Evolutionary conservation across 2,329 filamentous ascomycete genomes (phyloP), one percentile per base, ranked within the genome.

Genomic region (Herpotrichia juniperi): DNA sequence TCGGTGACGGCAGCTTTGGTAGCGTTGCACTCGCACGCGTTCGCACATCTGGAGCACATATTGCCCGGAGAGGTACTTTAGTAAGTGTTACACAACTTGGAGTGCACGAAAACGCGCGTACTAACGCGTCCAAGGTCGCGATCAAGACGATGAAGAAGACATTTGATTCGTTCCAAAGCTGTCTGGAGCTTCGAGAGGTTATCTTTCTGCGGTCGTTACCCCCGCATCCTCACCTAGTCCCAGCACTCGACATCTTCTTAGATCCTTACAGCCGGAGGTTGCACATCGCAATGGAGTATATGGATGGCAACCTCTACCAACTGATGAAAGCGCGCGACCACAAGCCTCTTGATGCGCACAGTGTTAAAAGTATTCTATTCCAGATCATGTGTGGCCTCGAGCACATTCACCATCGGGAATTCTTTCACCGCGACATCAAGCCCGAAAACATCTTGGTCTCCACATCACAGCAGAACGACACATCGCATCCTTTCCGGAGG

Each of bases 91-190:
- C 42, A 45, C 26, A 35, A 21, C 10, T 17, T 32, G 24, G 8
- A 30, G 43, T 50, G 25, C 14, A 46, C 25, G 25, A 17, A 35
- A 44, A 34, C 32, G 47, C 47, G 53, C 48, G 54, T 68, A 61
- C 64, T 64, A 55, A 51, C 50, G 35, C 54, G 53, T 59, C 47
- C 50, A 53, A 97, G 94, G 90, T 99, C 67, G 94, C 94, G 37
- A 97, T 99, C 78, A 99, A 99, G 79, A 97, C 94, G 5, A 99
- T 99, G 94, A 99, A 99, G 83, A 99, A 99, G 84, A 93, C 89
- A 0, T 99, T 97, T 67, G 93, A 97, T 65, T 96, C 91, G 1
- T 92, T 97, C 70, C 79, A 85, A 14, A 89, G 92, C 46, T 99
- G 94, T 74, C 78, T 97, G 58, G 94, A 99, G 75, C 84, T 99